Conservation (phyloP, 2,329 filamentous ascomycete genomes). For the Colletotrichum sp. region DNA sequence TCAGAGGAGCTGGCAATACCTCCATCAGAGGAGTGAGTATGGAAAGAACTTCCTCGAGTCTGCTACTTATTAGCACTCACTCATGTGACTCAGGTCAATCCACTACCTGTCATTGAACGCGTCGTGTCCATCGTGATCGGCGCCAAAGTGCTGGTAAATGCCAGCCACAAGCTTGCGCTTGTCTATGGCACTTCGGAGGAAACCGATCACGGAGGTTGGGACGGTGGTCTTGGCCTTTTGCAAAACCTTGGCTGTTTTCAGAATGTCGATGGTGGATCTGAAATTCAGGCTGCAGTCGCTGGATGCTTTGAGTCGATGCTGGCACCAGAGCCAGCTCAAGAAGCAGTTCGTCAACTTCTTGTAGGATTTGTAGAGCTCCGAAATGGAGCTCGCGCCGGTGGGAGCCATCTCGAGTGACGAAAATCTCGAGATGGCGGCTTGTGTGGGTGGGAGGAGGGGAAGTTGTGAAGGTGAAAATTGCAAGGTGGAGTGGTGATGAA, state of each 20-base stretch:
- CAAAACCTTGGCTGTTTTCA: rapidly evolving
- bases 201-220: rapidly evolving
- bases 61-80: neutral
- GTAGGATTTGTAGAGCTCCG: neutral
- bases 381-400: neutral
- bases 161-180: neutral
- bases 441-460: neutral
- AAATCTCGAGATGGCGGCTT: neutral
- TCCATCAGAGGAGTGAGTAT: neutral
- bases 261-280: neutral
- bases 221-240: rapidly evolving
- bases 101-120: neutral
- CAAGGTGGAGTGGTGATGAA: neutral
- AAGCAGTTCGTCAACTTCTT: neutral
- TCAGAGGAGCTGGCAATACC: neutral
- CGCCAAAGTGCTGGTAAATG: neutral
- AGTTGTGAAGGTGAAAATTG: neutral
- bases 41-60: neutral
- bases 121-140: neutral
- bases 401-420: neutral
- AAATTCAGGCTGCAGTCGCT: rapidly evolving
- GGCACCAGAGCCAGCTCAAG: neutral
- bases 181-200: neutral
- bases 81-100: no score
- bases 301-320: neutral